These are phyloP conservation scores for Paracoccidioides brasiliensis DNA, from an alignment of 2,329 filamentous ascomycete species.

Conservation along the genomic window DNA sequence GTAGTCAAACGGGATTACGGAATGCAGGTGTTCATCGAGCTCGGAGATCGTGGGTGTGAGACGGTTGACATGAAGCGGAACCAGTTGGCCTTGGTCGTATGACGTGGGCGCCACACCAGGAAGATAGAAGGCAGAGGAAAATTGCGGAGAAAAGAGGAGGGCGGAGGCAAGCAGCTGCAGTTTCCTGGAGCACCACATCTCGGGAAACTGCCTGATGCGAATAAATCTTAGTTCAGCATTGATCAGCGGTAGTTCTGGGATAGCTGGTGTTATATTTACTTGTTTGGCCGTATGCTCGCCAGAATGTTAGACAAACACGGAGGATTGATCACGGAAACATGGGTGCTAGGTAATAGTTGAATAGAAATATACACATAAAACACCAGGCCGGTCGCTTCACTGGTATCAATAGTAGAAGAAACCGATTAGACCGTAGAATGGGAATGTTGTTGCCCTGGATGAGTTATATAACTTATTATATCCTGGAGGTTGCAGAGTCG, in stretches of 20 bases:
- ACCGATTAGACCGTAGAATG: neutral
- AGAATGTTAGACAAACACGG: neutral
- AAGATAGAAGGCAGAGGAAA: slow-evolving; percentile 71
- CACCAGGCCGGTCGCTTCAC: neutral
- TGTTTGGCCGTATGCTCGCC: neutral
- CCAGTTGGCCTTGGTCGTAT: slow-evolving; percentile 65
- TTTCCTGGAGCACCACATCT: slow-evolving; percentile 25
- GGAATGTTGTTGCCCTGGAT: neutral
- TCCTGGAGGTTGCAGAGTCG: no score
- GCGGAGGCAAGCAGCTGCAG: slow-evolving; percentile 18
- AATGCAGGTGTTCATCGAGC: slow-evolving; percentile 68
- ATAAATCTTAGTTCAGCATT: neutral
- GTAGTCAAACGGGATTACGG: slow-evolving; percentile 94
- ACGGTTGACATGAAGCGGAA: slow-evolving; percentile 84
- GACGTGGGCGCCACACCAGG: slow-evolving; percentile 90
- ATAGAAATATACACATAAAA: neutral
- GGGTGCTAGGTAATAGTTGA: neutral
- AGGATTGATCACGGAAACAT: neutral
- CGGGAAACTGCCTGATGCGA: slow-evolving; percentile 10
- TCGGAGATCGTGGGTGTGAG: slow-evolving; percentile 72
- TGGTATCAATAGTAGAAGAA: neutral
- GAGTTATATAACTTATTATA: no score
- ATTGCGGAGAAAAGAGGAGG: slow-evolving; percentile 20
- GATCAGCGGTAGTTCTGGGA: neutral
- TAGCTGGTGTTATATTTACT: neutral